Percentiles rank a stretch among this genome's conserved stretches.
These are phyloP conservation scores for Hymenoscyphus fraxineus DNA, from an alignment of 2,329 filamentous ascomycete species.

Conservation along the genomic window DNA sequence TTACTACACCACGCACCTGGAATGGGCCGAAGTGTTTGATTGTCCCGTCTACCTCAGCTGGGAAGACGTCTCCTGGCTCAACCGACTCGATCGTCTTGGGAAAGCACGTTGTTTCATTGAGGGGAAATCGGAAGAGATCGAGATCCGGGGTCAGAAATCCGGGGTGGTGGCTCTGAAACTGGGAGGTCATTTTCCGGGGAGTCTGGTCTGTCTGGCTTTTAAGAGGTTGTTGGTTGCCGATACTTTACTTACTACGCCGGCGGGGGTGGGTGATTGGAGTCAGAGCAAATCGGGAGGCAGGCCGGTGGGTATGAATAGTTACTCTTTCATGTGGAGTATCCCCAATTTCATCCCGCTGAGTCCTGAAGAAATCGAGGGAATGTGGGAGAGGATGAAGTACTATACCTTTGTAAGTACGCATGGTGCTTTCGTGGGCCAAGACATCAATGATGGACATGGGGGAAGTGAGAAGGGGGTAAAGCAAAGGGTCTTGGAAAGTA, in stretches of 20 bases:
- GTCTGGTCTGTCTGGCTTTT: constrained; percentile 61
- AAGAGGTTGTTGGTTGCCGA: constrained; percentile 69
- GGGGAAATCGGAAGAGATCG: constrained; percentile 38
- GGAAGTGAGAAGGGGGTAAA: constrained; percentile 46
- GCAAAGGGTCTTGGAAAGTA: constrained; percentile 66
- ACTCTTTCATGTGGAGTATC: constrained; percentile 73
- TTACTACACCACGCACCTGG: constrained; percentile 72
- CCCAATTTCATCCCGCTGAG: constrained; percentile 71
- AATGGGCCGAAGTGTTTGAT: constrained; percentile 66
- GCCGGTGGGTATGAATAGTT: constrained; percentile 49
- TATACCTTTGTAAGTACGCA: constrained; percentile 64
- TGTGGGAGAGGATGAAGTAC: constrained; percentile 64
- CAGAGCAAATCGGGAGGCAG: constrained; percentile 40
- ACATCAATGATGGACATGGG: constrained; percentile 49
- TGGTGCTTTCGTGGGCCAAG: constrained; percentile 61
- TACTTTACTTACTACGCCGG: constrained; percentile 68
- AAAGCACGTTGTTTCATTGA: constrained; percentile 47
- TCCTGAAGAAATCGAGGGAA: constrained; percentile 58
- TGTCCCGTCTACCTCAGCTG: constrained; percentile 66
- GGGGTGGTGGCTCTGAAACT: constrained; percentile 63
- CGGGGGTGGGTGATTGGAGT: constrained; percentile 47
- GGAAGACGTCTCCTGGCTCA: constrained; percentile 65
- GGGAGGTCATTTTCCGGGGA: constrained; percentile 78
- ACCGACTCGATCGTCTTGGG: constrained; percentile 38
- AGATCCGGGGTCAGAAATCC: constrained; percentile 37